These are phyloP conservation scores for Parsonsia alboflavescens DNA, from an alignment of 257 asterid genomes.

Conservation along the genomic window DNA sequence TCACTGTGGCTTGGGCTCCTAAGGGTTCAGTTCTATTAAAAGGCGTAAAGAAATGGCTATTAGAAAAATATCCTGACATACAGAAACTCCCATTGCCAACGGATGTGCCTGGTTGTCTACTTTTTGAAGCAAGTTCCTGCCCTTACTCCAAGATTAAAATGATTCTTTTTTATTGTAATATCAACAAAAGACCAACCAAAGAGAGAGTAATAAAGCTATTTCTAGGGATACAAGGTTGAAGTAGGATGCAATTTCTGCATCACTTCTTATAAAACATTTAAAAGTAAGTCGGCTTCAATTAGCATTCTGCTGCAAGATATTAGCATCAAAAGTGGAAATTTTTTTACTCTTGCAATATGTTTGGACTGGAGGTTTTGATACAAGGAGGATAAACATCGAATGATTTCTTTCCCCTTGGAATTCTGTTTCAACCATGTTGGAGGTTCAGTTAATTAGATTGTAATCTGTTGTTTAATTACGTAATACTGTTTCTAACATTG, in stretches of 20 bases:
- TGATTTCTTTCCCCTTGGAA: background rate
- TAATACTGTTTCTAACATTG: background rate
- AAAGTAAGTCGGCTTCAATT: background rate
- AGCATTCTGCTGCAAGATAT: background rate
- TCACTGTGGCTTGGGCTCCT: background rate
- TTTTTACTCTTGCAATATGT: background rate
- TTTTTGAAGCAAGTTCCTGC: no score
- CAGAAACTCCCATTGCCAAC: no score
- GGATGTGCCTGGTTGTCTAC: no score
- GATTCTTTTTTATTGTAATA: background rate
- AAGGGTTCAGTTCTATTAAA: background rate
- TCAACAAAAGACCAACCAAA: background rate
- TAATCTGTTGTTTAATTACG: conserved; percentile 5
- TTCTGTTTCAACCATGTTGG: background rate
- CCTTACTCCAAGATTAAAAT: background rate
- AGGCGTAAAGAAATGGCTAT: background rate
- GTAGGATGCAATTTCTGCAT: background rate
- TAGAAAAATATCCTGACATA: no score
- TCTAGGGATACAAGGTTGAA: no score
- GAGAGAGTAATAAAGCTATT: background rate
- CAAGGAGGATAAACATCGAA: no score
- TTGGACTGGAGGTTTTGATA: background rate
- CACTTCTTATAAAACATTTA: background rate
- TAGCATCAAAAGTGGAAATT: background rate
- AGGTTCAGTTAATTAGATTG: conserved; percentile 6